Evolutionary conservation across 78 protist species (phyloP).

Genomic region (Dictyostelium intermedium): DNA sequence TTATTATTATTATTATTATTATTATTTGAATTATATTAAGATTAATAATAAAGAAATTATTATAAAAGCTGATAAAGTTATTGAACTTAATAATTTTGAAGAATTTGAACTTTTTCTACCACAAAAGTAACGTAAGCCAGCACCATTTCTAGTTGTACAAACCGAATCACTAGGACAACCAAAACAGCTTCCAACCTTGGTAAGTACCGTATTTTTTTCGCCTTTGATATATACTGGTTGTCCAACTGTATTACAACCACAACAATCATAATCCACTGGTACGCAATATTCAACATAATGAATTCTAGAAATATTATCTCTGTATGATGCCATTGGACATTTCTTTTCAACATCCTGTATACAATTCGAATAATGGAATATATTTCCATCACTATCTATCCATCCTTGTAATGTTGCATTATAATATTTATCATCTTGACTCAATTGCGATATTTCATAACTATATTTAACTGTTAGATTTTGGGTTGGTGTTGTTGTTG

Average conservation of each 20-base stretch:
- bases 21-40: too few relatives aligned
- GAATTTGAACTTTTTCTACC: neutral
- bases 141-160: neutral
- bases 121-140: neutral
- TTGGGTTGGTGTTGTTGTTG: neutral
- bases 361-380: neutral
- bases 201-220: neutral
- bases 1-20: neutral
- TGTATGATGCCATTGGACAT: neutral
- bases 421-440: neutral
- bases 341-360: neutral
- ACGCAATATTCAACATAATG: slow-evolving; percentile 1
- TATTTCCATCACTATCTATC: neutral
- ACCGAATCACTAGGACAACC: neutral
- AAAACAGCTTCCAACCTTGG: neutral
- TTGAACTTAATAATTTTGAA: neutral
- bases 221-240: neutral
- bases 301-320: neutral
- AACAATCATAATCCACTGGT: neutral
- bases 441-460: neutral
- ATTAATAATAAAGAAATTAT: neutral
- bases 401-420: neutral
- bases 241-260: neutral
- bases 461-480: neutral
- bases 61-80: neutral